Percentiles rank a stretch among this genome's conserved stretches.
phyloP scores from a whole-genome alignment of 2,329 filamentous ascomycete species.

The Endocalyx cinctus region DNA sequence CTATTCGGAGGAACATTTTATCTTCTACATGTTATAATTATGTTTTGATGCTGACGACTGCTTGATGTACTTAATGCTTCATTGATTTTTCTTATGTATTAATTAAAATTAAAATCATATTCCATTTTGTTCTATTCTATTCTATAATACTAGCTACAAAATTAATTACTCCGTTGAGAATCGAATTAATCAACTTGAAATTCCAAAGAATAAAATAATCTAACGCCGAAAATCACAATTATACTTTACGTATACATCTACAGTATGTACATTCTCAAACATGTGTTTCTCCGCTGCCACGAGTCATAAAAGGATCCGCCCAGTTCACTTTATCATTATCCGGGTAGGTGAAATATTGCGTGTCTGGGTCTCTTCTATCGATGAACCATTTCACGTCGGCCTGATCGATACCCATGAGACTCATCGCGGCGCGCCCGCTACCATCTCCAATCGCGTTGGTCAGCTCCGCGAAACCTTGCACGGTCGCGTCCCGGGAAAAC shows the following conservation, averaged over 20 bases:
- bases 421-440: neutral
- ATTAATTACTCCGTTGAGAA: too few relatives aligned
- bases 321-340: constrained; percentile 31
- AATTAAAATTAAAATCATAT: too few relatives aligned
- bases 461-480: too few relatives aligned
- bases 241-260: neutral
- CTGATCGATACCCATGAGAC: constrained; percentile 2
- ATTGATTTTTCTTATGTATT: too few relatives aligned
- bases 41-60: too few relatives aligned
- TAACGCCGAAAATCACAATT: neutral
- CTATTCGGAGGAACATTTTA: too few relatives aligned
- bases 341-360: constrained; percentile 30
- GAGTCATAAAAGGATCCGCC: constrained; percentile 16
- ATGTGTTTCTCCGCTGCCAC: constrained; percentile 11
- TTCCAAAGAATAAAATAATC: neutral
- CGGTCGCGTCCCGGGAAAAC: constrained; percentile 33
- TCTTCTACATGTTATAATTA: too few relatives aligned
- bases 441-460: neutral
- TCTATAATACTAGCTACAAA: neutral
- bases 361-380: neutral
- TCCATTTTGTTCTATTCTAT: too few relatives aligned
- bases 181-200: too few relatives aligned
- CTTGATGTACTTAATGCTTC: too few relatives aligned
- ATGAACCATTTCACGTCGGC: constrained; percentile 8
- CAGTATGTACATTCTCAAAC: neutral